Base-by-base conservation (phyloP, 179 eudicot genomes). In the Vitellaria paradoxa region DNA sequence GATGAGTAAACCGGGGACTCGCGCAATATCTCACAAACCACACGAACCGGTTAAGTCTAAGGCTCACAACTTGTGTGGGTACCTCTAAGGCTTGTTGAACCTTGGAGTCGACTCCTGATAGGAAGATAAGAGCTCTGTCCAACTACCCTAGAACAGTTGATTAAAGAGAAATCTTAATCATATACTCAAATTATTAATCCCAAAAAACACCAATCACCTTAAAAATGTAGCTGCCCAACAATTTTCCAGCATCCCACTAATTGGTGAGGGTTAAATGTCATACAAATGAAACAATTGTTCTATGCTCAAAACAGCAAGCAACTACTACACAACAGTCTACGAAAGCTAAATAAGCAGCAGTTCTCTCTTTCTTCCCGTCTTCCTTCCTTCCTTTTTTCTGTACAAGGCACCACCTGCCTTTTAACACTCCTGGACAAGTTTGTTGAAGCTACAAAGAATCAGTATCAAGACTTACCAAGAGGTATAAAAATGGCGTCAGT, bases 221-320 rank as follows among this genome's bases (percentile, higher is more conserved):
- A 7, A 6, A 11, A 70, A 70, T 24, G 45, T 52, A 70, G 18
- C 64, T 50, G 30, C 14, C 9, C 65, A 47, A 40, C 12, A 73
- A 73, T 59, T 73, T 70, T 56, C 52, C 37, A 3, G 56, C 52
- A 12, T 37, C 23, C 30, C 52, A 17, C 65, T 5, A 60, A 73
- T 59, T 40, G 2, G 26, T 12, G 42, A 53, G 26, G 55, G 40
- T 62, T 64, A 20, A 50, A 78, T 64, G 72, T 72, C 66, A 79
- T 73, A 79, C 73, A 66, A 79, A 79, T 79, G 63, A 72, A 79
- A 79, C 73, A 56, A 79, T 50, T 15, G 20, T 73, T 73, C 77
- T 56, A 78, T 13, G 42, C 13, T 30, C 37, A 30, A 30, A 72
- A 53, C 62, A 73, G 9, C 66, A 78, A 8, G 53, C 77, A 72